phyloP scores from a whole-genome alignment of 495 filamentous ascomycete species.

The Neurospora sp. region DNA sequence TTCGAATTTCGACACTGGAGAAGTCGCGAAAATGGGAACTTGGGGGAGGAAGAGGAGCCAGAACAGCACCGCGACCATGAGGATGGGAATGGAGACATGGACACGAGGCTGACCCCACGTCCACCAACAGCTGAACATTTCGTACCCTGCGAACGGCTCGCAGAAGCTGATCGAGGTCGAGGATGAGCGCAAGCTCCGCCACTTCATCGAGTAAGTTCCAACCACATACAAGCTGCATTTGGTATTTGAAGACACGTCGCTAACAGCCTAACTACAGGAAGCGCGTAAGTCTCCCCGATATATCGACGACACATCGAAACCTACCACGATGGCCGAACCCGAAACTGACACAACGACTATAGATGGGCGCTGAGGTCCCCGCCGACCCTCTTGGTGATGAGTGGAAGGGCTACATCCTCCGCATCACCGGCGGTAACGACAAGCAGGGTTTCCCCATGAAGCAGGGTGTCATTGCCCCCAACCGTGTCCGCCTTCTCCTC shows the following conservation, averaged over 20 bases:
- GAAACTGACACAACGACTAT: neutral
- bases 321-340: constrained; percentile 15
- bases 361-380: constrained; percentile 95
- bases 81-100: constrained; percentile 1
- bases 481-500: constrained; percentile 92
- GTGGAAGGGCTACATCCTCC: constrained; percentile 98
- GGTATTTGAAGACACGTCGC: neutral
- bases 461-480: constrained; percentile 98
- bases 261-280: constrained; percentile 18
- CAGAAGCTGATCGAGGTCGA: constrained; percentile 98
- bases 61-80: neutral
- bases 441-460: constrained; percentile 99
- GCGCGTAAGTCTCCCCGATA: constrained; percentile 22
- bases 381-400: constrained; percentile 93
- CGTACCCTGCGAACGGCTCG: constrained; percentile 95
- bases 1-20: neutral
- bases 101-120: constrained; percentile 11
- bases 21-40: neutral
- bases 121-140: constrained; percentile 77
- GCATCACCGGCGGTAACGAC: constrained; percentile 99
- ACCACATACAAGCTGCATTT: constrained; percentile 1
- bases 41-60: neutral
- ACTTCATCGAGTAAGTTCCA: constrained; percentile 46
- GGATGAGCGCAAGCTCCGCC: constrained; percentile 75
- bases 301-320: constrained; percentile 7